phyloP scores from a whole-genome alignment of 2,329 filamentous ascomycete genomes.

The Zymoseptoria crescenta region DNA sequence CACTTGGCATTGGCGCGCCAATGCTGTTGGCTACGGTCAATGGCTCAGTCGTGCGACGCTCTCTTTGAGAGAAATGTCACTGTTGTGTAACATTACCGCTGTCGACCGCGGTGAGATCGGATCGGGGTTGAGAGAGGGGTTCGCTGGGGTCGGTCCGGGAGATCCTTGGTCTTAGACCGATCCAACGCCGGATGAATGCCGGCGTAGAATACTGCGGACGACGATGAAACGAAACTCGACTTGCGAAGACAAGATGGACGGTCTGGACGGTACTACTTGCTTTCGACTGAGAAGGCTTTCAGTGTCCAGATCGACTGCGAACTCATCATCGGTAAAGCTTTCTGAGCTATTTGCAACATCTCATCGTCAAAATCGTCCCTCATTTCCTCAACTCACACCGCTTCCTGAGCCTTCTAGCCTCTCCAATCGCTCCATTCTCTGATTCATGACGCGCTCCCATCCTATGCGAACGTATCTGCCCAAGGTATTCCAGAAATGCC shows the following conservation, averaged over 20 bases:
- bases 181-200: neutral
- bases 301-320: neutral
- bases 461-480: constrained; percentile 84
- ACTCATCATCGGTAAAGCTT: neutral
- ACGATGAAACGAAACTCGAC: neutral
- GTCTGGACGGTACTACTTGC: too few relatives aligned
- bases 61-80: neutral
- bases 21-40: neutral
- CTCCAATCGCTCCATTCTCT: constrained; percentile 15
- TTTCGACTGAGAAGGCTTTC: neutral
- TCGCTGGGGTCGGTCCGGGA: too few relatives aligned
- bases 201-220: neutral
- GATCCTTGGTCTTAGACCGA: neutral
- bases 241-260: neutral
- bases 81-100: neutral
- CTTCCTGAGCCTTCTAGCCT: neutral
- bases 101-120: neutral
- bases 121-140: neutral
- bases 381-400: constrained; percentile 3
- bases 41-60: too few relatives aligned
- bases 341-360: neutral
- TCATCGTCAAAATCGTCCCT: neutral
- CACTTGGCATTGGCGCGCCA: neutral
- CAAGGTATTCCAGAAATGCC: constrained; percentile 84
- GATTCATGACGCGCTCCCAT: constrained; percentile 63